These are phyloP conservation scores for Gyrodon lividus DNA, from an alignment of 768 basidiomycete species.

Conservation along the genomic window DNA sequence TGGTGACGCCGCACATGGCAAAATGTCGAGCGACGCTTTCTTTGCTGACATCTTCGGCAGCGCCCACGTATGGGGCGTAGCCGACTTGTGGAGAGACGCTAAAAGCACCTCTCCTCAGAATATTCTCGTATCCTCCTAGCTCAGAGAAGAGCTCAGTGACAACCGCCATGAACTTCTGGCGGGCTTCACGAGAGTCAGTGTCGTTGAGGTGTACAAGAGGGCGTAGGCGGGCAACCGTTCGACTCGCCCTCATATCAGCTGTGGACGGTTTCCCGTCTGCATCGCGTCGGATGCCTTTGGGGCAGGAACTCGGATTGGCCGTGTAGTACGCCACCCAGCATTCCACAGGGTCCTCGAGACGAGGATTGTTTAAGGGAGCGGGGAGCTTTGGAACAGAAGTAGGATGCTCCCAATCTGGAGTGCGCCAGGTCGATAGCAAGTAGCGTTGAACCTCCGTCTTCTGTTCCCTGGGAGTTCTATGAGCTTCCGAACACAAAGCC, in stretches of 20 bases:
- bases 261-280: constrained; percentile 36
- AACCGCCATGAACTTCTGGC: constrained; percentile 40
- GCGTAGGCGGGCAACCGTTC: constrained; percentile 48
- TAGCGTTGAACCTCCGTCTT: constrained; percentile 46
- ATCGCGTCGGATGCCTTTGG: constrained; percentile 46
- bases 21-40: constrained; percentile 42
- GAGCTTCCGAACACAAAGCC: constrained; percentile 44
- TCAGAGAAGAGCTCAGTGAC: constrained; percentile 42
- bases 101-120: constrained; percentile 35
- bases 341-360: constrained; percentile 46
- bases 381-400: constrained; percentile 19
- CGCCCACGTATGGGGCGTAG: constrained; percentile 33
- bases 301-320: constrained; percentile 45
- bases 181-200: constrained; percentile 33
- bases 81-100: constrained; percentile 33
- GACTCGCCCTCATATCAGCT: constrained; percentile 45
- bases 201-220: constrained; percentile 35
- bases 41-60: constrained; percentile 28
- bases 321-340: constrained; percentile 46
- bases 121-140: constrained; percentile 39
- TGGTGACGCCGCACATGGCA: constrained; percentile 41
- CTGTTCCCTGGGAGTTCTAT: constrained; percentile 41
- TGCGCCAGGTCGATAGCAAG: constrained; percentile 44
- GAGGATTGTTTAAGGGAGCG: constrained; percentile 39
- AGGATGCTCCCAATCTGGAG: constrained; percentile 35